These are phyloP conservation scores for Salvia rosmarinus DNA, from an alignment of 257 asterid species.

Conservation along the genomic window DNA sequence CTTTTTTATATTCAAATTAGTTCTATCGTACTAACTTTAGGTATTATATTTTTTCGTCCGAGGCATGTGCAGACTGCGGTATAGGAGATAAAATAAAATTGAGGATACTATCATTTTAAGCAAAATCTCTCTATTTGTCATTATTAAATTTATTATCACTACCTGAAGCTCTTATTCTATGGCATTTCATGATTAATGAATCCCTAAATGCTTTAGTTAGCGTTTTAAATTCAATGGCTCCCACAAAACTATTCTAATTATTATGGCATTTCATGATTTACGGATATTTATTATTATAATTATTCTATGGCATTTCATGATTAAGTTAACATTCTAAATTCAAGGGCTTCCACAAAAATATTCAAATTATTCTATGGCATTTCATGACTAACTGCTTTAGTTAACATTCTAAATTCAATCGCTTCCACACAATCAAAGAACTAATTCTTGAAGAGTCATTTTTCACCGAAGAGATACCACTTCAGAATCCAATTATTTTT, in stretches of 20 bases:
- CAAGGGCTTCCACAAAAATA: too few species aligned
- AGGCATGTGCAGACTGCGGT: constrained; percentile 2
- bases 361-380: constrained; percentile 18
- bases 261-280: too few species aligned
- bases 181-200: constrained; percentile 16
- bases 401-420: not conserved
- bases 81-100: not conserved
- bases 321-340: too few species aligned
- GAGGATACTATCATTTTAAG: not conserved
- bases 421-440: not conserved
- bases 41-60: not conserved
- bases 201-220: not conserved
- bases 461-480: not conserved
- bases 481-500: too few species aligned
- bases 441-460: not conserved
- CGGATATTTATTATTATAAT: too few species aligned
- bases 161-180: constrained; percentile 11
- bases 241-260: too few species aligned
- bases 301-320: too few species aligned
- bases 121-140: not conserved
- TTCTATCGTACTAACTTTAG: not conserved
- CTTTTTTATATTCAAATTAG: not conserved
- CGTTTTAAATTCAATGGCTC: not conserved
- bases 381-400: not conserved
- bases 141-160: not conserved